These are phyloP conservation scores for Aspergillus glaucus DNA, from an alignment of 2,329 filamentous ascomycete genomes.

Conservation along the genomic window DNA sequence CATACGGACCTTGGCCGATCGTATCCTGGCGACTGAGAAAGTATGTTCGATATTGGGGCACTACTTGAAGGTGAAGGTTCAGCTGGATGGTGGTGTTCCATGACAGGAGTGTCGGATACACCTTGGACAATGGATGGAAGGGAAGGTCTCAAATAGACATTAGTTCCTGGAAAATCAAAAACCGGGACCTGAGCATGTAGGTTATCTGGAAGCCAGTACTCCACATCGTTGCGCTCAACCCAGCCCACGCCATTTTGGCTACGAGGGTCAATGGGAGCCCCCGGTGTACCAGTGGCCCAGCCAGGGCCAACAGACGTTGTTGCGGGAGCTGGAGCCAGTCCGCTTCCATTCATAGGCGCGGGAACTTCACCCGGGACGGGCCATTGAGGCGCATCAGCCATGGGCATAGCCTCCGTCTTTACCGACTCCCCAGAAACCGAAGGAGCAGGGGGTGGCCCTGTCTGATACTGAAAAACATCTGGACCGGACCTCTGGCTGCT, in stretches of 20 bases:
- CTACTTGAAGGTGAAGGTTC: slow-evolving; percentile 11
- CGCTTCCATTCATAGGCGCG: slow-evolving; percentile 16
- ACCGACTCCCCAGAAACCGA: slow-evolving; percentile 7
- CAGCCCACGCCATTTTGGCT: slow-evolving; percentile 16
- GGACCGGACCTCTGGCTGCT: slow-evolving; percentile 11
- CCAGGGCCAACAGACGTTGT: slow-evolving; percentile 14
- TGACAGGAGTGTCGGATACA: slow-evolving; percentile 12
- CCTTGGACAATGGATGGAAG: slow-evolving; percentile 29
- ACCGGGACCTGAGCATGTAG: slow-evolving; percentile 28
- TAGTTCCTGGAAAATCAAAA: slow-evolving; percentile 29
- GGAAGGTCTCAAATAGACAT: slow-evolving; percentile 28
- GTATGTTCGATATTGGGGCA: slow-evolving; percentile 14
- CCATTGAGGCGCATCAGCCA: slow-evolving; percentile 17
- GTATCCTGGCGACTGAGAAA: slow-evolving; percentile 13
- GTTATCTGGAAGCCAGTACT: slow-evolving; percentile 32
- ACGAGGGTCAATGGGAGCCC: slow-evolving; percentile 16
- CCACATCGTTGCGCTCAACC: slow-evolving; percentile 24
- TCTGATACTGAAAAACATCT: slow-evolving; percentile 19
- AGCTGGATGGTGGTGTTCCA: slow-evolving; percentile 15
- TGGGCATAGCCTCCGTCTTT: slow-evolving; percentile 7
- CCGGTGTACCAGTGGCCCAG: slow-evolving; percentile 15
- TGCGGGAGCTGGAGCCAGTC: slow-evolving; percentile 13
- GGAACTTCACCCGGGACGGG: slow-evolving; percentile 14
- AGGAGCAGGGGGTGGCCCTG: slow-evolving; percentile 7
- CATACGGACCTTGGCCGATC: slow-evolving; percentile 25